These are phyloP conservation scores for Aspergillus coremiiformis DNA, from an alignment of 495 filamentous ascomycete genomes.

Conservation along the genomic window DNA sequence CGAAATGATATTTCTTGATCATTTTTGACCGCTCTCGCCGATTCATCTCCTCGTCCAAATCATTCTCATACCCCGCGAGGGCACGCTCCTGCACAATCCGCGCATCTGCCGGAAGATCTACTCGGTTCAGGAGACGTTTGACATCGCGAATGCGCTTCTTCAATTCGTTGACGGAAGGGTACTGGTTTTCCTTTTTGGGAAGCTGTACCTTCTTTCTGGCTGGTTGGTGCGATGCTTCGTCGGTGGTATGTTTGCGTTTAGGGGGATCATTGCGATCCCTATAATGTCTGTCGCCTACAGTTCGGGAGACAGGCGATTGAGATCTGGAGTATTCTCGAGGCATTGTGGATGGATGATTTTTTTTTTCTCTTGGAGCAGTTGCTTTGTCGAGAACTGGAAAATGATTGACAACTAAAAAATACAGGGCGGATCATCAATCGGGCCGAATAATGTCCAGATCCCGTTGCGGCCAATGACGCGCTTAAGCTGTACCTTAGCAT, in stretches of 20 bases:
- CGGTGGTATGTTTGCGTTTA: slow-evolving; percentile 27
- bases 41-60: slow-evolving; percentile 56
- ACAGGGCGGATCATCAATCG: slow-evolving; percentile 24
- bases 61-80: slow-evolving; percentile 63
- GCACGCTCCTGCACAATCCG: slow-evolving; percentile 75
- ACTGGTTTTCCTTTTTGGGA: slow-evolving; percentile 27
- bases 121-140: slow-evolving; percentile 51
- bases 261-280: slow-evolving; percentile 14
- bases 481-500: neutral
- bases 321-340: slow-evolving; percentile 8
- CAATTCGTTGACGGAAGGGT: slow-evolving; percentile 43
- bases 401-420: slow-evolving; percentile 11
- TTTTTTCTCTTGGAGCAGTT: neutral
- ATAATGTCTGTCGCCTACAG: slow-evolving; percentile 12
- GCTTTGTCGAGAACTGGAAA: slow-evolving; percentile 1
- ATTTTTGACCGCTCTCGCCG: slow-evolving; percentile 60
- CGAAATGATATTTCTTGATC: slow-evolving; percentile 88
- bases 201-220: slow-evolving; percentile 14
- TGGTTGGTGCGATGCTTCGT: slow-evolving; percentile 17
- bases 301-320: neutral
- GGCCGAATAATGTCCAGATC: slow-evolving; percentile 20
- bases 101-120: slow-evolving; percentile 64
- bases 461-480: slow-evolving; percentile 18
- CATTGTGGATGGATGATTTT: slow-evolving; percentile 3
- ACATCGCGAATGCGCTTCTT: slow-evolving; percentile 48